Evolutionary conservation across 2,329 filamentous ascomycete species (phyloP).

Genomic region (Penicillium sp.): DNA sequence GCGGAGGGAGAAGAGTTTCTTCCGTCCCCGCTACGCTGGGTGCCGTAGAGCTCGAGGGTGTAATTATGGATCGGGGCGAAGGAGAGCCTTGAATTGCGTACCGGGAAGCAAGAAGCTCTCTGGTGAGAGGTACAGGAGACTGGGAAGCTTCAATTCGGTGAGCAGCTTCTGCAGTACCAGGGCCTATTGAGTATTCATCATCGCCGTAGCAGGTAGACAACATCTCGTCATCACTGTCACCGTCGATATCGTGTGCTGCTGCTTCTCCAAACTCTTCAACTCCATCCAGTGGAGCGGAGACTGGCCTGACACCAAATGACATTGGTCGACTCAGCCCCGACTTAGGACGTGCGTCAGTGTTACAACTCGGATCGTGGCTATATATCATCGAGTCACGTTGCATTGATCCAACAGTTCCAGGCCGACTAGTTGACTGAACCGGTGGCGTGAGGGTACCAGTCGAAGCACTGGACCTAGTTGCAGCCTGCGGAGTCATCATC

Average conservation of each 20-base stretch:
- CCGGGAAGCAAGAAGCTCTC: conserved; percentile 20
- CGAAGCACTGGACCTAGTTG: conserved; percentile 19
- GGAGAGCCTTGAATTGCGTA: conserved; percentile 30
- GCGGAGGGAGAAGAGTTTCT: conserved; percentile 31
- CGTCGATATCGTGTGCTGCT: conserved; percentile 31
- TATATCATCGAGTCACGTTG: conserved; percentile 41
- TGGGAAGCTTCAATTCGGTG: conserved; percentile 22
- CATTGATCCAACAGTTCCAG: conserved; percentile 36
- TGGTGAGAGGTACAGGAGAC: conserved; percentile 10
- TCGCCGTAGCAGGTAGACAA: conserved; percentile 37
- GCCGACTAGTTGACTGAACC: conserved; percentile 36
- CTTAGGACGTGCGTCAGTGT: conserved; percentile 28
- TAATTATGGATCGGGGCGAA: conserved; percentile 16
- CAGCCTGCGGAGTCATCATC: conserved; percentile 30
- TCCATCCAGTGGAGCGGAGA: conserved; percentile 38
- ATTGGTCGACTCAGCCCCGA: conserved; percentile 37
- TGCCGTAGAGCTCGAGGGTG: conserved; percentile 24
- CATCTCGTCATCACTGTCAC: conserved; percentile 40
- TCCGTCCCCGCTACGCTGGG: conserved; percentile 33
- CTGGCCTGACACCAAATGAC: conserved; percentile 41
- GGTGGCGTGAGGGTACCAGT: conserved; percentile 28
- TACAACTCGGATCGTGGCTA: conserved; percentile 37
- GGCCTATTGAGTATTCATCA: conserved; percentile 40
- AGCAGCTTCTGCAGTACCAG: conserved; percentile 34
- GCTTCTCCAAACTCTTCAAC: conserved; percentile 31